Base-by-base conservation (phyloP, 139 green algal genomes). In the Diplosphaera chodatii region DNA sequence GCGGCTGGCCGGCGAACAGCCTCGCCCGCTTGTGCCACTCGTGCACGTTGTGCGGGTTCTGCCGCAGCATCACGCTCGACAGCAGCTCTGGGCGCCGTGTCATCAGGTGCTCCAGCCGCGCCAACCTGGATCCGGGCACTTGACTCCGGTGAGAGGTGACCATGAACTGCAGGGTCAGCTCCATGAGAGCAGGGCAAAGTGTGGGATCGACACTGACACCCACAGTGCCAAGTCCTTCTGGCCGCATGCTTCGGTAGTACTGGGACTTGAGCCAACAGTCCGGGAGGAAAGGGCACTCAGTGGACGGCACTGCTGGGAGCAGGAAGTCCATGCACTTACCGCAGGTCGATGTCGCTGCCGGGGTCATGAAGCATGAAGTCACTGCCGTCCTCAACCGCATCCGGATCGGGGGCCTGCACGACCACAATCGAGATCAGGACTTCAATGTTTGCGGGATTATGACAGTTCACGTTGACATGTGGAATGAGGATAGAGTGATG, bases 41-140 rank as follows among this genome's bases (percentile, higher is more conserved):
- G 68, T 87, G 75, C 74, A 98, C 94, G 69, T 97, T 97, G 87
- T 99, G 92, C 32, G 94, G 94, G 86, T 99, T 98, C 83, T 98
- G 94, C 63, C 94, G 85, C 74, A 99, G 88, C 84, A 98, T 91
- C 30, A 98, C 95, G 62, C 78, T 88, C 70, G 69, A 88, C 72
- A 97, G 80, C 79, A 97, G 81, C 81, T 93, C 91, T 4, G 91
- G 91, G n/a, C 95, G 84, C n/a, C 92, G 80, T 67, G 85, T 81
- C 73, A 94, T 88, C 32, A 95, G 78, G 79, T 91, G 73, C 74
- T 99, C 93, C 55, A 99, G 72, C 32, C 93, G 84, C 5, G 89
- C 94, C n/a, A 98, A 77, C 68, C 86, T 91, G 82, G 33, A 62
- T 25, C 63, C 32, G 4, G 27, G 30, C 37, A 40, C 32, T 32